Percentiles rank a stretch among this genome's conserved stretches.
phyloP scores from a whole-genome alignment of 106 monocot species.

The Dactylorhiza incarnata region DNA sequence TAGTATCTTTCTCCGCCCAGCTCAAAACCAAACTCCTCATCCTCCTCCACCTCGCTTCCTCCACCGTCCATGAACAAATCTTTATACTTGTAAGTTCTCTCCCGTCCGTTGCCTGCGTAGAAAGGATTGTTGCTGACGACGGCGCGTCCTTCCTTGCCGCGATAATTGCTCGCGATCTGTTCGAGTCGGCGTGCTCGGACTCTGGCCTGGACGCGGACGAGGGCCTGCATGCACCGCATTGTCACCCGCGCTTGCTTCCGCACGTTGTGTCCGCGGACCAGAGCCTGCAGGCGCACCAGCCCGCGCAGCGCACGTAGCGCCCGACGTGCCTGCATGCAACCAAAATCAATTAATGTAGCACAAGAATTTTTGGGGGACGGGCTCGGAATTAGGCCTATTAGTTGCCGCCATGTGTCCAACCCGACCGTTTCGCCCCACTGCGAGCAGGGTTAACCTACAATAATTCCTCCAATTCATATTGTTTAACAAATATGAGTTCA shows the following conservation, averaged over 20 bases:
- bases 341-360: no score
- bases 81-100: neutral
- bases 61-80: neutral
- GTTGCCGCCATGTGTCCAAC: no score
- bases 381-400: no score
- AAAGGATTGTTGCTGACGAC: neutral
- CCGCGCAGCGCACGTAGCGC: constrained; percentile 67
- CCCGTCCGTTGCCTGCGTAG: neutral
- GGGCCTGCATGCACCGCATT: constrained; percentile 82
- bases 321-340: constrained; percentile 44
- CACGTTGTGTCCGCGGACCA: constrained; percentile 76
- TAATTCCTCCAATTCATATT: no score
- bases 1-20: neutral
- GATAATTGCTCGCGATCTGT: neutral
- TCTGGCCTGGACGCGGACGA: constrained; percentile 73
- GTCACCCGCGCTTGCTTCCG: constrained; percentile 73
- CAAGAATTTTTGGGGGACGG: no score
- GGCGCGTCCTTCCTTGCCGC: neutral
- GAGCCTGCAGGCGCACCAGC: constrained; percentile 75
- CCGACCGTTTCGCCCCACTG: no score
- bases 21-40: neutral
- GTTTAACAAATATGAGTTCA: no score
- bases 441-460: no score
- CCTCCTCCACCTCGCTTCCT: neutral
- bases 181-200: constrained; percentile 44